Base-by-base conservation (phyloP, 2,329 filamentous ascomycete genomes). In the Penicillium brasilianum region DNA sequence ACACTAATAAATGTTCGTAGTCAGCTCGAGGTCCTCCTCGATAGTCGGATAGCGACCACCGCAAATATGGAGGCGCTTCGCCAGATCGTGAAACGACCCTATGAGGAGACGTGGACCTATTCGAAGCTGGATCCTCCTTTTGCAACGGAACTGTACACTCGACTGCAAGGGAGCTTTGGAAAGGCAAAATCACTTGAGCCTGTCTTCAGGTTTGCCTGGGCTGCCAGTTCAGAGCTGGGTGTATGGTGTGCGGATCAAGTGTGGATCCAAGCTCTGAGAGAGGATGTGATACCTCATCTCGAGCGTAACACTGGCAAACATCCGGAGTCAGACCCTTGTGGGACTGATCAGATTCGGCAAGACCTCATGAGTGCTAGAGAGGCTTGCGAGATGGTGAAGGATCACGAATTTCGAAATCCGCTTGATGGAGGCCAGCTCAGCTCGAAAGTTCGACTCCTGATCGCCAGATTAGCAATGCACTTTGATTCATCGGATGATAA, bases 221-320 rank as follows among this genome's bases (percentile, higher is more conserved):
- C 83, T 9, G 85, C 88, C 2, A 87, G 85, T 1, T 83, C 85
- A 2, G 83, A 90, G 44, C 82, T 98, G 4, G 95, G 95, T 0
- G 78, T 84, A 2, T 98, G 95, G 94, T 91, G 90, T 67, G 88
- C 92, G 0, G 93, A 99, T 72, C 83, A 87, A 54, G 88, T 92
- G 59, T 97, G 93, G 93, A 82, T 85, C 57, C 84, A 92, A 34
- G 85, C 86, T 13, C 81, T 96, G 22, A 83, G 84, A 0, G 85
- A 91, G 6, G 81, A 87, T 3, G 85, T 89, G 60, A 77, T 85
- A 0, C 79, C 81, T 3, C 90, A 86, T 64, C 78, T 92, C 2
- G 84, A 90, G 82, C 85, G 58, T 80, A 83, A 66, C 28, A 62
- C 76, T 8, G 64, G 49, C 20, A 71, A 65, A 50, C 28, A 59